These are phyloP conservation scores for Podosphaera xanthii DNA, from an alignment of 2,329 filamentous ascomycete species.

Conservation along the genomic window DNA sequence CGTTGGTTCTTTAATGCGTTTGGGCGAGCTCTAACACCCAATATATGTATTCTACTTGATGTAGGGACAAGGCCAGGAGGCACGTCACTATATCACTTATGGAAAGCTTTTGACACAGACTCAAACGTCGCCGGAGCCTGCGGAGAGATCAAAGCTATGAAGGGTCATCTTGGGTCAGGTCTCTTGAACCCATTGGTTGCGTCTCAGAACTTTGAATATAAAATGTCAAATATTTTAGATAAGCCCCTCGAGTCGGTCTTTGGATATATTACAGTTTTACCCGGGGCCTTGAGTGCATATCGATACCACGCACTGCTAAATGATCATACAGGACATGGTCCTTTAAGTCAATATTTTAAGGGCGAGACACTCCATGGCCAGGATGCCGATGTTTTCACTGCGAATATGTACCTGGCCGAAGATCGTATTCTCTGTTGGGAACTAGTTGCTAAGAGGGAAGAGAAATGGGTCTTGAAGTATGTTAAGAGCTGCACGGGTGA, in stretches of 20 bases:
- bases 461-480: constrained; percentile 94
- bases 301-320: constrained; percentile 92
- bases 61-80: constrained; percentile 80
- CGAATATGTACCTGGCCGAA: constrained; percentile 86
- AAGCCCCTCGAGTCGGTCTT: constrained; percentile 95
- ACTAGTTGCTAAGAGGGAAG: constrained; percentile 78
- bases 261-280: constrained; percentile 91
- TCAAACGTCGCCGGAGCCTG: constrained; percentile 93
- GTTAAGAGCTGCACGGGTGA: constrained; percentile 92
- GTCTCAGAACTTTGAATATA: constrained; percentile 98
- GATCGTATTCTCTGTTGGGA: constrained; percentile 88
- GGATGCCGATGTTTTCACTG: constrained; percentile 90
- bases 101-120: constrained; percentile 97
- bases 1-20: constrained; percentile 99
- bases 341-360: constrained; percentile 96
- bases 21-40: constrained; percentile 74
- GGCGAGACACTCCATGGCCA: constrained; percentile 91
- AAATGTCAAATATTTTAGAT: constrained; percentile 97
- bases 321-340: constrained; percentile 83
- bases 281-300: constrained; percentile 85
- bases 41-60: constrained; percentile 89
- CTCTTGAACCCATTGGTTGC: constrained; percentile 86
- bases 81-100: constrained; percentile 88
- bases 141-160: constrained; percentile 93
- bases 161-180: constrained; percentile 62